Base-by-base conservation (phyloP, 2,329 filamentous ascomycete species). In the Aspergillus transmontanensis region DNA sequence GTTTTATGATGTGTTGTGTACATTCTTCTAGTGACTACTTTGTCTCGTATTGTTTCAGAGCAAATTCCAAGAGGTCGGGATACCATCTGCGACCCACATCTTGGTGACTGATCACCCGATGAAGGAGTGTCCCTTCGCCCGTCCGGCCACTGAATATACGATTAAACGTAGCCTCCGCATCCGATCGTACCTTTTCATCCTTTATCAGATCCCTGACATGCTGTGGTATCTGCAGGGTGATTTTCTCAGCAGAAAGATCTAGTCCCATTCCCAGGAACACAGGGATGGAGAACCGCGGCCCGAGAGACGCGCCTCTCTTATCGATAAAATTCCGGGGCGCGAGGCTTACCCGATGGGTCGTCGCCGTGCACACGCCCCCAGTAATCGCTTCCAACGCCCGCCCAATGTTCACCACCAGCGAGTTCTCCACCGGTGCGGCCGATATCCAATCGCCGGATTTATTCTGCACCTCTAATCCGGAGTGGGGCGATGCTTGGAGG, bases 381-480 rank as follows among this genome's bases (percentile, higher is more conserved):
- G 76, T 78, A 10, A 78, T 65, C 1, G 75, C 75, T 59, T 78
- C 76, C 11, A 78, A 67, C 1, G 75, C 73, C 16, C 75, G 73
- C 0, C 80, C 82, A 32, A 84, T 83, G 59, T 84, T 84, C 61
- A 84, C 79, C 0, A 83, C 81, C n/a, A 84, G 74, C 0, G 82
- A 80, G 0, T 77, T 78, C 0, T 76, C 75, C 5, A 83, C 72
- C 1, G 82, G 82, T 26, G 75, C 72, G 6, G 79, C 81, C 21
- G 79, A 71, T 26, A 84, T 74, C 82, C 82, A 84, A 11, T 73
- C 71, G 0, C 82, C 82, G 2, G 75, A 68, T 61, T 82, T 81
- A 64, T 80, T 83, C 55, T 84, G 76, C 0, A 84, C 82, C 62
- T 85, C 80, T 0, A 85, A 76, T 0, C 83, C 83, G 5, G 76